Percentiles rank a stretch among this genome's conserved stretches.
These are phyloP conservation scores for Aureobasidium sp. DNA, from an alignment of 2,329 filamentous ascomycete genomes.

Conservation along the genomic window DNA sequence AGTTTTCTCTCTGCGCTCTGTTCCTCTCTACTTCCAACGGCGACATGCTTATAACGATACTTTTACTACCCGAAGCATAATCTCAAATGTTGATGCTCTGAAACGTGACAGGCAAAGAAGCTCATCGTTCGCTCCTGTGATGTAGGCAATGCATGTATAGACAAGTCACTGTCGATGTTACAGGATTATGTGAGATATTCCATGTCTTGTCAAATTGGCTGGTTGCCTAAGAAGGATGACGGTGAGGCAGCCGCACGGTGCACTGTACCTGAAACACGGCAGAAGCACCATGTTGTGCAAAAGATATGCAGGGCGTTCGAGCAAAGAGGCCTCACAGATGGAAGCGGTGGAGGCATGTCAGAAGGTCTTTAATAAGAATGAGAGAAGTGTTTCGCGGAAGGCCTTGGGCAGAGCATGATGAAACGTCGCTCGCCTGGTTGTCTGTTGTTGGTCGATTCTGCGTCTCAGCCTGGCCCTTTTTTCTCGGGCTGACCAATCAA, in stretches of 20 bases:
- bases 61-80: constrained; percentile 10
- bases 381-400: not conserved
- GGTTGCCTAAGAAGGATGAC: constrained; percentile 1
- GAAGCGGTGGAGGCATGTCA: not conserved
- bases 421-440: not conserved
- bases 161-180: not conserved
- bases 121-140: not conserved
- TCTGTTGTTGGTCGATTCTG: not conserved
- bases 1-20: not conserved
- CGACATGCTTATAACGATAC: not conserved
- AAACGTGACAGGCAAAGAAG: constrained; percentile 3
- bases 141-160: not conserved
- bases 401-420: not conserved
- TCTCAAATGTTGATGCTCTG: not conserved
- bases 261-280: constrained; percentile 10
- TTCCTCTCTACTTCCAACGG: not conserved
- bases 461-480: constrained; percentile 2
- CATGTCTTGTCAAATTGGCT: not conserved
- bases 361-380: not conserved
- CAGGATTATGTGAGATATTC: not conserved
- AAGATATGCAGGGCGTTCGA: not conserved
- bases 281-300: not conserved
- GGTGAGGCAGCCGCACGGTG: not conserved
- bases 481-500: not conserved
- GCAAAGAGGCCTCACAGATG: not conserved